Evolutionary conservation across 176 grass and related monocot genomes (phyloP).

Genomic region (Lolium multiflorum): DNA sequence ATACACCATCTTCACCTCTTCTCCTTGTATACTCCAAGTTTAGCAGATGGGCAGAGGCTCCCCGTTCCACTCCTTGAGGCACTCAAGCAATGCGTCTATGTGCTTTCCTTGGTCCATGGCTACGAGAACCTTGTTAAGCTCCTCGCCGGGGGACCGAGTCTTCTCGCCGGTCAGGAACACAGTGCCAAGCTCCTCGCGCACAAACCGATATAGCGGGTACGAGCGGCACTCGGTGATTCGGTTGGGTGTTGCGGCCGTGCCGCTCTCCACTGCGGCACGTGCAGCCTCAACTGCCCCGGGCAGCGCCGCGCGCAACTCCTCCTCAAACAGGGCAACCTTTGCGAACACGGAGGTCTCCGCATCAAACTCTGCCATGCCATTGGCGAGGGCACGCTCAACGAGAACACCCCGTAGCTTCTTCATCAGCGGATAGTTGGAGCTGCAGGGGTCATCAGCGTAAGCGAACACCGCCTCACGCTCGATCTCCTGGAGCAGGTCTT

Average conservation of each 20-base stretch:
- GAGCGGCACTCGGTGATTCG: background rate
- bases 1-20: too few species aligned
- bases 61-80: background rate
- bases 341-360: background rate
- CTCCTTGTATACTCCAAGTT: background rate
- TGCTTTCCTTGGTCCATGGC: background rate
- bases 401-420: background rate
- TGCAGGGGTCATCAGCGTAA: background rate
- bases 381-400: background rate
- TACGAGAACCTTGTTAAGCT: background rate
- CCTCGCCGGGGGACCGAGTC: background rate
- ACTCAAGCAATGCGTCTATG: background rate
- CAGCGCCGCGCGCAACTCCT: background rate
- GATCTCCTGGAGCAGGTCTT: background rate
- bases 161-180: background rate
- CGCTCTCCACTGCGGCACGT: background rate
- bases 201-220: background rate
- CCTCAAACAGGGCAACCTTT: background rate
- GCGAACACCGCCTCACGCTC: constrained; percentile 2
- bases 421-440: background rate
- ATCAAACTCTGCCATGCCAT: background rate
- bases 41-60: background rate
- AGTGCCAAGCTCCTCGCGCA: background rate
- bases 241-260: background rate
- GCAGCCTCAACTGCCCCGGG: background rate